phyloP scores from a whole-genome alignment of 2,329 filamentous ascomycete genomes.

The Diplodia corticola region DNA sequence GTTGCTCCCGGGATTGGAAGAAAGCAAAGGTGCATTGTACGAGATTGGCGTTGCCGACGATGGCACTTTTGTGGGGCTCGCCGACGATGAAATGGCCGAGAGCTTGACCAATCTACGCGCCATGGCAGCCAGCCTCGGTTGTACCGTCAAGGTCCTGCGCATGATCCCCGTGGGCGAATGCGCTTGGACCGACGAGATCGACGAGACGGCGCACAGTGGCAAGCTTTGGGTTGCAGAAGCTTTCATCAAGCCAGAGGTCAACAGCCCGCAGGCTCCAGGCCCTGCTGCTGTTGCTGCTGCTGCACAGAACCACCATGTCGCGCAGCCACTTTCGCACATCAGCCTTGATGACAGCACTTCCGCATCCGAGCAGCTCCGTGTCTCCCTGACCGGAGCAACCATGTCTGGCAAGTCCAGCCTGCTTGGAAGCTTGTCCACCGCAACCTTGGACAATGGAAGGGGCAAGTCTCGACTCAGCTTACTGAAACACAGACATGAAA shows the following conservation, averaged over 20 bases:
- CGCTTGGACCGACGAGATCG: conserved; percentile 62
- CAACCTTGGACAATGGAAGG: conserved; percentile 84
- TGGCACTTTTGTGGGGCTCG: conserved; percentile 83
- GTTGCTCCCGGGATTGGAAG: conserved; percentile 75
- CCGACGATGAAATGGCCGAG: conserved; percentile 88
- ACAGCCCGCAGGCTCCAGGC: conserved; percentile 34
- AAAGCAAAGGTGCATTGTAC: conserved; percentile 89
- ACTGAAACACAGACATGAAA: conserved; percentile 89
- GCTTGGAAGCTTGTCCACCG: conserved; percentile 83
- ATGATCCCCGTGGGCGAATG: conserved; percentile 84
- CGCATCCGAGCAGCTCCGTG: conserved; percentile 66
- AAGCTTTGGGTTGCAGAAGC: conserved; percentile 88
- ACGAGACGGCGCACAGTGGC: conserved; percentile 1
- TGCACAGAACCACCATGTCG: conserved; percentile 5
- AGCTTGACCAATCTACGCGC: conserved; percentile 79
- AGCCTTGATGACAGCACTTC: conserved; percentile 23
- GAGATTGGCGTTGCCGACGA: conserved; percentile 97
- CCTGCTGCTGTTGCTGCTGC: too few relatives aligned
- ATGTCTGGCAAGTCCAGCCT: conserved; percentile 91
- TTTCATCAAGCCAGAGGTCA: conserved; percentile 72
- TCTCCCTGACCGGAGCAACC: conserved; percentile 86
- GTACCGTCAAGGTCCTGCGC: conserved; percentile 76
- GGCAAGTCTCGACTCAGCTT: conserved; percentile 87
- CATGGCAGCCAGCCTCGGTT: conserved; percentile 93
- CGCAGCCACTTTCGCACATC: conserved; percentile 14